Conservation (phyloP, 768 basidiomycete genomes). For the Terana coerulea region DNA sequence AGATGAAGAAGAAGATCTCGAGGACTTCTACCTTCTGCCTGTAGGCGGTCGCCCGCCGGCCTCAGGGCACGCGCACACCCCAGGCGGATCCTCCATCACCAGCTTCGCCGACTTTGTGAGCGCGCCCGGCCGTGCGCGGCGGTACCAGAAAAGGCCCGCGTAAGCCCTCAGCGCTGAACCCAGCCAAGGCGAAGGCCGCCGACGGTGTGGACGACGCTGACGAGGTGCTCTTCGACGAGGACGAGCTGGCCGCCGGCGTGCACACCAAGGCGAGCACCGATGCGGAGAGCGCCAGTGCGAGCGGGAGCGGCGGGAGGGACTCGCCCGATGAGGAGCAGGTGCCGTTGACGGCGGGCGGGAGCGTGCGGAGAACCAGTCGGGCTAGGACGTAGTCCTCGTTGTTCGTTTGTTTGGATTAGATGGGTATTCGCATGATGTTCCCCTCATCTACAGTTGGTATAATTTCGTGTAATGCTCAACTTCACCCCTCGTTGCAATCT, state of each 20-base stretch:
- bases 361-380: slow-evolving; percentile 3
- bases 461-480: slow-evolving; percentile 1
- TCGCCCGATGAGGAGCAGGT: slow-evolving; percentile 21
- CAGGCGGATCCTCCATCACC: slow-evolving; percentile 37
- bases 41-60: slow-evolving; percentile 39
- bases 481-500: no score
- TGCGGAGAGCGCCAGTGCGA: slow-evolving; percentile 19
- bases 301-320: slow-evolving; percentile 15
- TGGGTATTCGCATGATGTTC: not conserved
- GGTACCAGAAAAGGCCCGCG: slow-evolving; percentile 3
- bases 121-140: slow-evolving; percentile 37
- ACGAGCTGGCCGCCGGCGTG: slow-evolving; percentile 28
- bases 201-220: slow-evolving; percentile 23
- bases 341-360: slow-evolving; percentile 2
- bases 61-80: slow-evolving; percentile 11
- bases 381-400: not conserved
- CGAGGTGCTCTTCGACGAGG: slow-evolving; percentile 64
- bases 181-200: slow-evolving; percentile 18
- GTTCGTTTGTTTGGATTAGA: not conserved
- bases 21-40: slow-evolving; percentile 67
- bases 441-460: slow-evolving; percentile 1
- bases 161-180: slow-evolving; percentile 14
- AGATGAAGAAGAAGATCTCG: slow-evolving; percentile 55
- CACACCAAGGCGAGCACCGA: slow-evolving; percentile 12
- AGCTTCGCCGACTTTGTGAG: slow-evolving; percentile 64